Conservation (phyloP, 257 asterid species). For the Schizonepeta tenuifolia region DNA sequence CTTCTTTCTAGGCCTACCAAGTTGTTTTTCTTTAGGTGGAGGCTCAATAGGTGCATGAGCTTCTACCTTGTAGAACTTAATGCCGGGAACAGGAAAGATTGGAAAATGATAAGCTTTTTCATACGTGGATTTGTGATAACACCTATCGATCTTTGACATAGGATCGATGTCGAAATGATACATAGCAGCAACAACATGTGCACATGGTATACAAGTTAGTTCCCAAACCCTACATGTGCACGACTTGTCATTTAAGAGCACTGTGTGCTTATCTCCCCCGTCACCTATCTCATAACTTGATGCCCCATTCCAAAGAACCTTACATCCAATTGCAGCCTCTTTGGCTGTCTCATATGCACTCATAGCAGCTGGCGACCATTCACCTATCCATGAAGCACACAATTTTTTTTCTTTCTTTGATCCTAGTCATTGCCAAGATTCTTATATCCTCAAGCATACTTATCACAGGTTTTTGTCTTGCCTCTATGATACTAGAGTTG, state of each 20-base stretch:
- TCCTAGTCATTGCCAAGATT: not conserved
- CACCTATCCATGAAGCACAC: not conserved
- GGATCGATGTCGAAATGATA: not conserved
- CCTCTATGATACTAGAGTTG: not conserved
- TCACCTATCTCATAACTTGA: not conserved
- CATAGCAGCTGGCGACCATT: constrained; percentile 3
- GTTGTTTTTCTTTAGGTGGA: not conserved
- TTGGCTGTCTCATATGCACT: not conserved
- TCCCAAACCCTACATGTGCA: not conserved
- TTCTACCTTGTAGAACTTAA: not conserved
- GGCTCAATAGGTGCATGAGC: not conserved
- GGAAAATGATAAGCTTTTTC: not conserved
- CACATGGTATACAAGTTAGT: not conserved
- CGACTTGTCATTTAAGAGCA: not conserved
- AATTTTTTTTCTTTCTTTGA: not conserved
- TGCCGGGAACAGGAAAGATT: not conserved
- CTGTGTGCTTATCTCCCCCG: not conserved
- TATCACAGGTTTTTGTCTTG: not conserved
- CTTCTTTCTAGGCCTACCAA: not conserved
- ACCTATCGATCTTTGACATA: not conserved
- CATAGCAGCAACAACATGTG: not conserved
- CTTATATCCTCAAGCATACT: not conserved
- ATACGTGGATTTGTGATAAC: not conserved
- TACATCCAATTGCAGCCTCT: not conserved
- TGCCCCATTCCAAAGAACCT: not conserved